Base-by-base conservation (phyloP, 257 asterid species). In the Forsythia viridissima region DNA sequence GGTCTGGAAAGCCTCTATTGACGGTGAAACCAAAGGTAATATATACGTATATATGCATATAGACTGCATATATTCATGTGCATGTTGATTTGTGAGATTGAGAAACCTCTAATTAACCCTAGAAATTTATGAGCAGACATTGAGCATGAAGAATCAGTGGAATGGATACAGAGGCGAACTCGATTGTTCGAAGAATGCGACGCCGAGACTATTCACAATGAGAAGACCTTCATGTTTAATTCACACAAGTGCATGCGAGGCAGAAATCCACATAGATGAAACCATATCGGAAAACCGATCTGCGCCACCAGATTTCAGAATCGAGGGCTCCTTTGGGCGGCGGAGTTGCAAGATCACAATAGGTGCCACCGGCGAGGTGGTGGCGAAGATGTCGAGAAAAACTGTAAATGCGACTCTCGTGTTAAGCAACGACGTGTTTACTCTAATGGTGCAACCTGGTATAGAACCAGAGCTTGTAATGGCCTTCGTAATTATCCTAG, bases 1-100 rank as follows among this genome's bases (percentile, higher is more conserved):
- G 85, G 74, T 69, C 61, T 2, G 89, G 89, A 18, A 73, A 72
- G 66, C 59, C 84, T 51, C 83, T 86, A 30, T 79, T 86, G 9
- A 81, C 85, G 8, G 21, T 83, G 79, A 81, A 80, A 66, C 89
- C 89, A 51, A 87, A 86, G 89, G 87, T 86, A 30, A 30, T 30
- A 78, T 16, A 43, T 1, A 2, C 1, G 4, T 6, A 51, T 30
- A 9, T 15, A 59, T 8, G 5, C 36, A 8, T 59, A 57, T 21
- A 30, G 34, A 2, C 11, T 6, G 11, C 4, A n/a, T 20, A 21
- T 59, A 30, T 71, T 42, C 67, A 37, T 38, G 21, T 51, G 41
- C 21, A 37, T 10, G 37, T 11, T 21, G 1, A 59, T 68, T 48
- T 4, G 46, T 13, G 42, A 11, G 40, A 59, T 59, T 20, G 46